phyloP scores from a whole-genome alignment of 345 rosid genomes.

The Camelina sativa region DNA sequence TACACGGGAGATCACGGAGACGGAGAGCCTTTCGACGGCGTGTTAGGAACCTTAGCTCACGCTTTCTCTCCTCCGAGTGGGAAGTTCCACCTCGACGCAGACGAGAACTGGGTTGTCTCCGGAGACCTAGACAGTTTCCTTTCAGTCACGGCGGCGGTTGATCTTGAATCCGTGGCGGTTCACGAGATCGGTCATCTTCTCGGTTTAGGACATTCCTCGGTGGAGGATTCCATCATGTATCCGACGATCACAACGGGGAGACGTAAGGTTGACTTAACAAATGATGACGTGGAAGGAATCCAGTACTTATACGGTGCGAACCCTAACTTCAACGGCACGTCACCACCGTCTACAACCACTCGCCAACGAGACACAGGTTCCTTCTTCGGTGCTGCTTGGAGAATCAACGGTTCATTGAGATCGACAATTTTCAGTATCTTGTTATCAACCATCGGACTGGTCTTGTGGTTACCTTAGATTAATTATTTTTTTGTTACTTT shows the following conservation, averaged over 20 bases:
- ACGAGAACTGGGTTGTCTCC: conserved; percentile 73
- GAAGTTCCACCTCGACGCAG: conserved; percentile 71
- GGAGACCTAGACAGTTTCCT: conserved; percentile 50
- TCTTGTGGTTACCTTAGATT: conserved; percentile 37
- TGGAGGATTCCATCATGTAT: conserved; percentile 76
- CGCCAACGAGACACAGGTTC: conserved; percentile 57
- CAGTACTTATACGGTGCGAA: conserved; percentile 79
- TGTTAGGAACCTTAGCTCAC: conserved; percentile 84
- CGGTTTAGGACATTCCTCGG: conserved; percentile 92
- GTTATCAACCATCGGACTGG: conserved; percentile 50
- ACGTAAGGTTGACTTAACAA: conserved; percentile 62
- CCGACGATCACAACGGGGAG: conserved; percentile 70
- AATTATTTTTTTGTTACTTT: not conserved
- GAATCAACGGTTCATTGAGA: conserved; percentile 24
- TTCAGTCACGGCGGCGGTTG: conserved; percentile 57
- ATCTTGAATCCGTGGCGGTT: conserved; percentile 88
- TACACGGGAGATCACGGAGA: conserved; percentile 85
- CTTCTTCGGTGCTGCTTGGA: conserved; percentile 42
- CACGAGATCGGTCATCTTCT: conserved; percentile 96
- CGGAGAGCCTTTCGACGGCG: conserved; percentile 93
- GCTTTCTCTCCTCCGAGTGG: conserved; percentile 93
- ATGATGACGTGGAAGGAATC: conserved; percentile 73
- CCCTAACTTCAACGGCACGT: conserved; percentile 63
- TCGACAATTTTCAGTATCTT: conserved; percentile 37
- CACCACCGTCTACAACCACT: conserved; percentile 39